Percentiles rank a stretch among this genome's conserved stretches.
phyloP scores from a whole-genome alignment of 1,284 basidiomycete genomes.

The Thelephora terrestris region DNA sequence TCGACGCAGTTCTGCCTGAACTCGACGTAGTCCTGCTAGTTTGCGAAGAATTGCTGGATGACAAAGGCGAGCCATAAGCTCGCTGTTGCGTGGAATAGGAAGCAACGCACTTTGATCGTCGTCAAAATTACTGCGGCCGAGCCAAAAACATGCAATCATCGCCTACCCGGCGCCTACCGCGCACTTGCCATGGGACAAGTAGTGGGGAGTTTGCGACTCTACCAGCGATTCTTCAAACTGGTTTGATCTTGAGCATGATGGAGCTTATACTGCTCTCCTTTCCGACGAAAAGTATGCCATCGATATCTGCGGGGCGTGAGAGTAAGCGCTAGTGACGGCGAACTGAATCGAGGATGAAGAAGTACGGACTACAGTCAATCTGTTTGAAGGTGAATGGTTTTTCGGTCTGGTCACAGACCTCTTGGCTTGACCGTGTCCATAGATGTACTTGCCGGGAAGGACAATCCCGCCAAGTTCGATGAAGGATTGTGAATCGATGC shows the following conservation, averaged over 20 bases:
- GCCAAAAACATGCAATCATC: conserved; percentile 12
- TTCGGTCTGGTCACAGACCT: conserved; percentile 20
- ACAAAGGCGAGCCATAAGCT: no score
- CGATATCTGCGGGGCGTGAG: no score
- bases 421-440: conserved; percentile 43
- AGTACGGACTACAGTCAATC: conserved; percentile 12
- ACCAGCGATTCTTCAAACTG: conserved; percentile 26
- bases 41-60: no score
- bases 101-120: no score
- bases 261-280: conserved; percentile 34
- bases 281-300: not conserved
- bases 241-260: conserved; percentile 47
- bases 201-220: conserved; percentile 12
- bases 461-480: conserved; percentile 48
- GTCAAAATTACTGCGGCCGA: no score
- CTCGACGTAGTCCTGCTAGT: no score
- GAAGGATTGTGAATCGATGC: conserved; percentile 41
- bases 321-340: no score
- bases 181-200: conserved; percentile 10
- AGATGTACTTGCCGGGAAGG: conserved; percentile 49
- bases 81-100: no score
- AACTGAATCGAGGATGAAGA: not conserved
- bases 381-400: conserved; percentile 13
- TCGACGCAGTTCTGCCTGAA: no score
- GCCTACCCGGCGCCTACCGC: conserved; percentile 12